Conservation (phyloP, 106 monocot genomes). For the Dendrobium huoshanense region DNA sequence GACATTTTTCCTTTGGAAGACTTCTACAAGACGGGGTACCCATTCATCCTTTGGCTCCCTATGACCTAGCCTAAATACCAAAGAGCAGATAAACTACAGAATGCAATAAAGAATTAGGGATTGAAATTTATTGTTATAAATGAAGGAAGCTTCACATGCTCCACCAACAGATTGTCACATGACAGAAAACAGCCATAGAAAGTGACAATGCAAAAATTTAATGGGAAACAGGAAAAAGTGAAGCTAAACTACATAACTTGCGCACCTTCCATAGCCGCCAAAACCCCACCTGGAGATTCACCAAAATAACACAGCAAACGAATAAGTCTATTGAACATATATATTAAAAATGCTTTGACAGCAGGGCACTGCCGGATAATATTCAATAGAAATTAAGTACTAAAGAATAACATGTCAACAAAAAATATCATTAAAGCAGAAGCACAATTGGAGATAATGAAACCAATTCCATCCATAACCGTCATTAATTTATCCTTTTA, state of each 20-base stretch:
- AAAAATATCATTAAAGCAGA: background rate
- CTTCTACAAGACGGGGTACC: conserved; percentile 87
- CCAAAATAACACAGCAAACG: background rate
- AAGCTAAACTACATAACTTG: background rate
- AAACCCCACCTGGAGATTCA: conserved; percentile 74
- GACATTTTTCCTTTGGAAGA: conserved; percentile 83
- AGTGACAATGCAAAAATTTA: background rate
- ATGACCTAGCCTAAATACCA: conserved; percentile 68
- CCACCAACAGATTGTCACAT: background rate
- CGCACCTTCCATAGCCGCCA: conserved; percentile 98
- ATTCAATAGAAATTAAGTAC: background rate
- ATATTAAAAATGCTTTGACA: conserved; percentile 3
- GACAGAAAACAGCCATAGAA: background rate
- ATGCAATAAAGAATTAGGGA: background rate
- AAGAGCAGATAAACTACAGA: background rate
- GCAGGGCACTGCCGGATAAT: background rate
- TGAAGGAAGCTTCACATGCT: background rate
- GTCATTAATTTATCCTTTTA: background rate
- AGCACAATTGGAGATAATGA: background rate
- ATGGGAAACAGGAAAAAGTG: background rate
- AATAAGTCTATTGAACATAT: conserved; percentile 6
- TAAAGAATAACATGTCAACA: background rate
- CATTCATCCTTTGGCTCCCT: conserved; percentile 98
- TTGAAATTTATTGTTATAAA: background rate
- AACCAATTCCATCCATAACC: background rate